A percentile compares a stretch with the other conserved stretches of the same genome.
phyloP scores from a whole-genome alignment of 257 asterid species.

The Salvia splendens region DNA sequence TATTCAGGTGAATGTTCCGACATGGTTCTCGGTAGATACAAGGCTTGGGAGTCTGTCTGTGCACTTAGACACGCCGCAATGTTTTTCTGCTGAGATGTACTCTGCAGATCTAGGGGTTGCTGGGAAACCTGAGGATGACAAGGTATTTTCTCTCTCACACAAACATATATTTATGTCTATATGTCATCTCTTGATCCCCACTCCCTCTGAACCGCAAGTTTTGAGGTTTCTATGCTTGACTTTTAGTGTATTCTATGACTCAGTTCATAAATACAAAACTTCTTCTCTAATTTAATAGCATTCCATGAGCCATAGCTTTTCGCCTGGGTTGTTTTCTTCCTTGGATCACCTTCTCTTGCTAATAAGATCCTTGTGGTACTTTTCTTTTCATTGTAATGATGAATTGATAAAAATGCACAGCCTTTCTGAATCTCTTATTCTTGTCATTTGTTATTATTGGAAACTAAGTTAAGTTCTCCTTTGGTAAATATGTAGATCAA shows the following conservation, averaged over 20 bases:
- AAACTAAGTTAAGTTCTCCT: conserved; percentile 11
- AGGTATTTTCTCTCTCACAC: conserved; percentile 45
- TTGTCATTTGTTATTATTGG: neutral
- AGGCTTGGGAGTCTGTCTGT: conserved; percentile 88
- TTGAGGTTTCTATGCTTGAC: too few relatives aligned
- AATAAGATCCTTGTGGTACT: conserved; percentile 15
- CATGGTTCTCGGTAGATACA: conserved; percentile 93
- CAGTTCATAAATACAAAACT: neutral
- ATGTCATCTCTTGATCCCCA: neutral
- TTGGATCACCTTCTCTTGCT: conserved; percentile 17
- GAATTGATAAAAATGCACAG: neutral
- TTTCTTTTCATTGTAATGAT: conserved; percentile 21
- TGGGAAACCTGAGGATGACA: conserved; percentile 94
- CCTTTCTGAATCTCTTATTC: neutral
- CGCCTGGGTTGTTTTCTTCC: neutral
- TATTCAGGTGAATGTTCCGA: conserved; percentile 87
- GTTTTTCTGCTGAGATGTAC: conserved; percentile 96
- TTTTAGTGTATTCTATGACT: neutral
- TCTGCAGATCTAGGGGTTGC: conserved; percentile 75
- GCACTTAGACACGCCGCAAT: conserved; percentile 86
- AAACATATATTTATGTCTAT: neutral
- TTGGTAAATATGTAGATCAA: conserved; percentile 57
- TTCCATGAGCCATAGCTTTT: neutral
- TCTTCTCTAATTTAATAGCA: neutral
- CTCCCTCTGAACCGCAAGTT: neutral